Conservation (phyloP, 2,329 filamentous ascomycete genomes). For the Nothopassalora personata region DNA sequence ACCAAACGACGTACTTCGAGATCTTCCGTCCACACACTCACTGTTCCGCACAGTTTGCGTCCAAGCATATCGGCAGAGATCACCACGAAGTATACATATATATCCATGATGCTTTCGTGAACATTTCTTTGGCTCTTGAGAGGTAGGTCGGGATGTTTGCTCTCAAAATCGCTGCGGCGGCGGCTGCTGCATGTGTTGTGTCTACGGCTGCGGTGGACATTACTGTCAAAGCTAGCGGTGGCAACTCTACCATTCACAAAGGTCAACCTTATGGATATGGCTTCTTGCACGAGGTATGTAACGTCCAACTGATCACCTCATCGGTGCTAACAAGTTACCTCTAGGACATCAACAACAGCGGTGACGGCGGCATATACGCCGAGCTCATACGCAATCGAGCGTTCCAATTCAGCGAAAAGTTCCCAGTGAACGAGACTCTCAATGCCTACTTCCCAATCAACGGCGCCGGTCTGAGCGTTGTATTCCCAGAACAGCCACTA, state of each 20-base stretch:
- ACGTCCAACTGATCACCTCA: neutral
- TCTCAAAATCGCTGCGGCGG: neutral
- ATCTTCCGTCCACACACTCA: neutral
- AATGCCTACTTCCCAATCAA: constrained; percentile 19
- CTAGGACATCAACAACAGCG: constrained; percentile 50
- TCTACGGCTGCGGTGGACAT: constrained; percentile 7
- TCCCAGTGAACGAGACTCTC: constrained; percentile 12
- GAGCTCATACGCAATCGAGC: constrained; percentile 66
- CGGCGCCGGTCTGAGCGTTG: constrained; percentile 19
- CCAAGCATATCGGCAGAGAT: neutral
- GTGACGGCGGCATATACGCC: constrained; percentile 68
- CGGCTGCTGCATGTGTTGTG: neutral
- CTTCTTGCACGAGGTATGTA: constrained; percentile 1
- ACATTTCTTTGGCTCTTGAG: neutral
- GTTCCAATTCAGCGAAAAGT: constrained; percentile 48
- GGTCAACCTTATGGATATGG: constrained; percentile 14
- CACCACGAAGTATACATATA: neutral
- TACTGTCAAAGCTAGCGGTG: constrained; percentile 14
- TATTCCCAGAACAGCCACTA: constrained; percentile 19
- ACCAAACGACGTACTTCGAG: neutral
- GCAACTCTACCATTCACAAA: constrained; percentile 13
- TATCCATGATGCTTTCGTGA: neutral
- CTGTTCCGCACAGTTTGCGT: neutral
- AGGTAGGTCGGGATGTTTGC: neutral
- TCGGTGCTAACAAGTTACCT: constrained; percentile 28